phyloP scores from a whole-genome alignment of 2,329 filamentous ascomycete genomes.

The Cordyceps fumosorosea region DNA sequence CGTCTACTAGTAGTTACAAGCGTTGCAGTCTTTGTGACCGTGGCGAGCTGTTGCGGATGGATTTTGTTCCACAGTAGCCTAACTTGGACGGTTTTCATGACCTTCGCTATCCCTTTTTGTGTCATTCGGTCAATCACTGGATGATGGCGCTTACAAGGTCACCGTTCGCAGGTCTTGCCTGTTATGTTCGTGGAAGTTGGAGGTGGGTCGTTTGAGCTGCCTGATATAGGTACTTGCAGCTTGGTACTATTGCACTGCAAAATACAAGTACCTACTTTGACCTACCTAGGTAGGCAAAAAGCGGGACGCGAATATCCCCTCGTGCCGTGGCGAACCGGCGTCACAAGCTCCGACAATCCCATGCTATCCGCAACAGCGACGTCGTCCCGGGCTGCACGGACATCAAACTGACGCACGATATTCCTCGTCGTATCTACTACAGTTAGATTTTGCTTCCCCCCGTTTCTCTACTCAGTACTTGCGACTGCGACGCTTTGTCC shows the following conservation, averaged over 20 bases:
- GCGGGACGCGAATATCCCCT: slow-evolving; percentile 10
- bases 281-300: background rate
- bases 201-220: too few relatives aligned
- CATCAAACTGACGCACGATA: background rate
- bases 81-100: too few relatives aligned
- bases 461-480: background rate
- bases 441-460: background rate
- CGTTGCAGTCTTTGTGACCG: too few relatives aligned
- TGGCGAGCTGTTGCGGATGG: too few relatives aligned
- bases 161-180: too few relatives aligned
- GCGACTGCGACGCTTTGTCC: background rate
- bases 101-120: too few relatives aligned
- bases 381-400: background rate
- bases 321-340: slow-evolving; percentile 11
- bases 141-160: too few relatives aligned
- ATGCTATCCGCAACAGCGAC: background rate
- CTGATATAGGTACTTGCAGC: background rate
- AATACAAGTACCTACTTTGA: background rate
- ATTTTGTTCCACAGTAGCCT: too few relatives aligned
- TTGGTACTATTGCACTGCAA: background rate
- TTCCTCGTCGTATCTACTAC: background rate
- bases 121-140: too few relatives aligned
- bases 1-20: too few relatives aligned
- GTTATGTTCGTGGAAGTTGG: too few relatives aligned
- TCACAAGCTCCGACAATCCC: slow-evolving; percentile 8